Base-by-base conservation (phyloP, 768 basidiomycete species). In the Phlebiopsis gigantea region DNA sequence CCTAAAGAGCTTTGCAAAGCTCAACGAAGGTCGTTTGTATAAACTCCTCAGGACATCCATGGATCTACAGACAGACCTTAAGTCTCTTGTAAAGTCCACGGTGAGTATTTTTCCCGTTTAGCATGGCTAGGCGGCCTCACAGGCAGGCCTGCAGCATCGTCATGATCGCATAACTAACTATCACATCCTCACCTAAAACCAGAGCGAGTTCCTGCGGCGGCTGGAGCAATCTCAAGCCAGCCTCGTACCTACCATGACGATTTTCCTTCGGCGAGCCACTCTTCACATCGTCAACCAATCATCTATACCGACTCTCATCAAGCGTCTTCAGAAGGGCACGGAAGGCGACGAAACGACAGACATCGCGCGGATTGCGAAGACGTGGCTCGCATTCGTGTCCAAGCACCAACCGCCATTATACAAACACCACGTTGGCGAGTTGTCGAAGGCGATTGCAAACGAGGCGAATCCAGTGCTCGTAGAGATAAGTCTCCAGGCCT, bases 21-120 rank as follows among this genome's bases (percentile, higher is more conserved):
- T 87, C 43, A 98, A 98, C 67, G 93, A 96, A 66, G 78, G 78
- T 22, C 79, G 93, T 39, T 74, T 95, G 7, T 98, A 93, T 76
- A 93, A 88, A 69, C 75, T 94, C 10, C 75, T 94, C 41, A 88
- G 84, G 68, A 87, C 80, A 0, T 87, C 90, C 61, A 78, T 91
- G 75, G 93, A 97, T 68, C 76, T 88, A 0, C 87, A 93, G 63
- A 85, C 88, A 0, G 91, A 95, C 65, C 71, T 98, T 24, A 92
- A 88, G 69, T 77, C 77, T 5, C 75, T 95, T 8, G 75, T 88
- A 57, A 98, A 95, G 70, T 77, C 90, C 6, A 81, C 81, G 44
- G 92, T 93, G 52, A 60, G 82, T 62, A 5, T 30, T 25, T 65
- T 17, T 19, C 12, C 29, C 34, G 7, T 15, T 47, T 26, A 24